Conservation (phyloP, 202 grass and related monocot genomes). For the Cymbopogon flexuosus region DNA sequence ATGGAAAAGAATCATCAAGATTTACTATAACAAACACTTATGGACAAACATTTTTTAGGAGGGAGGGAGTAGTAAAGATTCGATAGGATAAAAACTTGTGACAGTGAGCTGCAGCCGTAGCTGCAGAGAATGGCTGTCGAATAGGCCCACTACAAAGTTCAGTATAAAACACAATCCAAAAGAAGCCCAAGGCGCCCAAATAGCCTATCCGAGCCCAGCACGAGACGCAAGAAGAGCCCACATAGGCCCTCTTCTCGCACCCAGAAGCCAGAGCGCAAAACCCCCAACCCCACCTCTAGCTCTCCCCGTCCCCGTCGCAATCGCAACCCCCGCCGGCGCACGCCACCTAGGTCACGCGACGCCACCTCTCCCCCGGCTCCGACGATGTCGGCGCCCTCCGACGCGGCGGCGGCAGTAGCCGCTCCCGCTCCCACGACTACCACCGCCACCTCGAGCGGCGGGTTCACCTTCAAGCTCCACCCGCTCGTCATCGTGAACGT, state of each 20-base stretch:
- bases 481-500: constrained; percentile 95
- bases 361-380: background rate
- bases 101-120: too few species aligned
- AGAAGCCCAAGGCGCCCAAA: background rate
- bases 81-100: too few species aligned
- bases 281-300: background rate
- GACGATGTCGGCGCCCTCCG: constrained; percentile 47
- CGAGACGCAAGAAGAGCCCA: background rate
- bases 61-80: too few species aligned
- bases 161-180: too few species aligned
- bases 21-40: too few species aligned
- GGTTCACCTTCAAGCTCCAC: constrained; percentile 97
- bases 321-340: constrained; percentile 14
- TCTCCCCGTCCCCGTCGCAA: background rate
- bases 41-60: too few species aligned
- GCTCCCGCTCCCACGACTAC: constrained; percentile 30
- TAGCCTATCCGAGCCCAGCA: background rate
- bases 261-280: constrained; percentile 5
- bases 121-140: too few species aligned
- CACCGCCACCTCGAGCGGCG: constrained; percentile 60
- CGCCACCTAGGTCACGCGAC: constrained; percentile 28
- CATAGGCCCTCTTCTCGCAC: background rate
- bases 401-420: constrained; percentile 13
- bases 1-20: too few species aligned
- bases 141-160: too few species aligned